phyloP scores from a whole-genome alignment of 2,329 filamentous ascomycete genomes.

The Ophidiomyces ophidiicola region DNA sequence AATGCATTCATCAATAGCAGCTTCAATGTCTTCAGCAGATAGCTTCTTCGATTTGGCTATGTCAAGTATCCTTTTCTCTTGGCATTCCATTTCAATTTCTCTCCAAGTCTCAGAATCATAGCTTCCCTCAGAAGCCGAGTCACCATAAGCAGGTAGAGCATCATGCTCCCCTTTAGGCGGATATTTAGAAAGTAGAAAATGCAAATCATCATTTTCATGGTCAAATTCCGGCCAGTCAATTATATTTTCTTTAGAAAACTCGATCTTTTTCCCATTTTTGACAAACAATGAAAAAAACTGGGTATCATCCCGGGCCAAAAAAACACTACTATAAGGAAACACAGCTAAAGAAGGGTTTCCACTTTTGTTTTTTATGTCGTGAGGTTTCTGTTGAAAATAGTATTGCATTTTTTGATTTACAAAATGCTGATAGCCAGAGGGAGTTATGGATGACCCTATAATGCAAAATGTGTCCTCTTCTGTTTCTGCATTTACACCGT shows the following conservation, averaged over 20 bases:
- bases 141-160: slow-evolving; percentile 41
- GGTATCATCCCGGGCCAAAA: slow-evolving; percentile 10
- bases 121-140: slow-evolving; percentile 42
- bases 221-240: slow-evolving; percentile 22
- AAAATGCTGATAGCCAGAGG: slow-evolving; percentile 21
- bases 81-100: slow-evolving; percentile 49
- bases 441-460: slow-evolving; percentile 17
- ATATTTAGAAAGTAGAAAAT: slow-evolving; percentile 34
- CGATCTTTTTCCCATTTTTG: slow-evolving; percentile 18
- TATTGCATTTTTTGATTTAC: slow-evolving; percentile 23
- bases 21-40: slow-evolving; percentile 37
- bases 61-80: slow-evolving; percentile 21
- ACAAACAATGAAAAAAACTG: slow-evolving; percentile 24
- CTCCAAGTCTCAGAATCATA: slow-evolving; percentile 48
- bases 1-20: slow-evolving; percentile 45
- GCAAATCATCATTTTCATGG: slow-evolving; percentile 18
- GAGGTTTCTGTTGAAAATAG: slow-evolving; percentile 21
- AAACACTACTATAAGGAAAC: slow-evolving; percentile 20
- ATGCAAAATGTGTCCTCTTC: slow-evolving; percentile 21
- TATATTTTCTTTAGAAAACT: slow-evolving; percentile 21
- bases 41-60: slow-evolving; percentile 25
- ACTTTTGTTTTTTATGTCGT: slow-evolving; percentile 16
- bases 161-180: slow-evolving; percentile 29
- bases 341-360: slow-evolving; percentile 20
- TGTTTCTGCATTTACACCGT: slow-evolving; percentile 15